Evolutionary conservation across 805 yeast species (phyloP).

Genomic region (Teunomyces kruisii): DNA sequence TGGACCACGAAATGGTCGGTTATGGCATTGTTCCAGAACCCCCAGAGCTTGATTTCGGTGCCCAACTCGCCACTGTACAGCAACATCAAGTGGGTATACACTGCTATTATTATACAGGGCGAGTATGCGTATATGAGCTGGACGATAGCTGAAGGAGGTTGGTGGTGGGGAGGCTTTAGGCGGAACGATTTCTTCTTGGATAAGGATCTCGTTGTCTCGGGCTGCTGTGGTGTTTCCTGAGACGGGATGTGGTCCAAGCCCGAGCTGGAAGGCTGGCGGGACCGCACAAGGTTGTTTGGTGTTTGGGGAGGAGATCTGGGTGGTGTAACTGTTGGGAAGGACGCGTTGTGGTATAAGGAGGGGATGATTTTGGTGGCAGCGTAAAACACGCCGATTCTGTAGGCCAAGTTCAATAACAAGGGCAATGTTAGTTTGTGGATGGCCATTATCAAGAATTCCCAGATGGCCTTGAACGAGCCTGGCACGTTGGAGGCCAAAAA

Average conservation of each 20-base stretch:
- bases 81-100: slow-evolving; percentile 90
- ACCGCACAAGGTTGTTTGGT: slow-evolving; percentile 15
- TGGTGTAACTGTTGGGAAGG: slow-evolving; percentile 33
- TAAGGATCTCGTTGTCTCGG: neutral
- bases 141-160: slow-evolving; percentile 41
- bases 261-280: slow-evolving; percentile 29
- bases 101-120: slow-evolving; percentile 92
- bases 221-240: neutral
- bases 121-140: slow-evolving; percentile 79
- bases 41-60: slow-evolving; percentile 60
- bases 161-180: slow-evolving; percentile 15
- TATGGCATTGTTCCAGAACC: slow-evolving; percentile 38
- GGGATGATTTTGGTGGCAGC: slow-evolving; percentile 96
- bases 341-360: slow-evolving; percentile 49
- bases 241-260: neutral
- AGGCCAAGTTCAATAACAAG: slow-evolving; percentile 76
- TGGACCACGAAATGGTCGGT: slow-evolving; percentile 37
- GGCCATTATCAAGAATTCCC: slow-evolving; percentile 54
- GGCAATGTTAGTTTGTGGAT: slow-evolving; percentile 73
- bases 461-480: slow-evolving; percentile 51
- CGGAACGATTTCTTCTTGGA: slow-evolving; percentile 13
- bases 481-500: slow-evolving; percentile 54
- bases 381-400: slow-evolving; percentile 80
- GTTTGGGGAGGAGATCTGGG: slow-evolving; percentile 40
- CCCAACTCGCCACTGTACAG: slow-evolving; percentile 80